These are phyloP conservation scores for Periconia digitata DNA, from an alignment of 2,329 filamentous ascomycete species.

Conservation along the genomic window DNA sequence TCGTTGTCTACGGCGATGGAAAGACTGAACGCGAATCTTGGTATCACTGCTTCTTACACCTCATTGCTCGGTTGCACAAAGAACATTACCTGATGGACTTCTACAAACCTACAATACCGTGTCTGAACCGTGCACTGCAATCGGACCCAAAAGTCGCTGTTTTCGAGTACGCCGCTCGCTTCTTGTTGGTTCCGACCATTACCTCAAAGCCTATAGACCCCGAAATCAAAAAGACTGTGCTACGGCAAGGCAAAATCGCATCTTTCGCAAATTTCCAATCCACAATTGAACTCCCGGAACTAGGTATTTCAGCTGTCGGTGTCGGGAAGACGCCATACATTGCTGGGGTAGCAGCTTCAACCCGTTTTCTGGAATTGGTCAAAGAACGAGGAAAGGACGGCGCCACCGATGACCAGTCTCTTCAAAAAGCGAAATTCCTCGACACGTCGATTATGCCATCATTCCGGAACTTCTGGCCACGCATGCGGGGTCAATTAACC, in stretches of 20 bases:
- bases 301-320: not conserved
- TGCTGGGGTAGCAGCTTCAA: conserved; percentile 1
- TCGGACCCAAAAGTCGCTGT: not conserved
- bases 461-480: not conserved
- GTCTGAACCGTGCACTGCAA: not conserved
- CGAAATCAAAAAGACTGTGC: not conserved
- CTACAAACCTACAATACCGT: not conserved
- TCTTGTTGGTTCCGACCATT: not conserved
- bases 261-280: not conserved
- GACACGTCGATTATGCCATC: not conserved
- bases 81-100: not conserved
- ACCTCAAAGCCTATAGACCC: not conserved
- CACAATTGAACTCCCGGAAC: conserved; percentile 3
- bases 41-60: not conserved
- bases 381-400: not conserved
- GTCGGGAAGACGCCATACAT: not conserved
- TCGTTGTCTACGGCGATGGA: not conserved
- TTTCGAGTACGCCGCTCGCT: conserved; percentile 3
- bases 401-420: not conserved
- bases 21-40: not conserved
- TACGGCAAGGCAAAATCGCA: not conserved
- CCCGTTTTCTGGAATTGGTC: not conserved
- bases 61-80: conserved; percentile 1
- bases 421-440: not conserved
- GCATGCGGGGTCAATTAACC: not conserved